Evolutionary conservation across 257 asterid species (phyloP), one percentile per base, ranked within the genome.

Genomic region (Nicotiana undulata): DNA sequence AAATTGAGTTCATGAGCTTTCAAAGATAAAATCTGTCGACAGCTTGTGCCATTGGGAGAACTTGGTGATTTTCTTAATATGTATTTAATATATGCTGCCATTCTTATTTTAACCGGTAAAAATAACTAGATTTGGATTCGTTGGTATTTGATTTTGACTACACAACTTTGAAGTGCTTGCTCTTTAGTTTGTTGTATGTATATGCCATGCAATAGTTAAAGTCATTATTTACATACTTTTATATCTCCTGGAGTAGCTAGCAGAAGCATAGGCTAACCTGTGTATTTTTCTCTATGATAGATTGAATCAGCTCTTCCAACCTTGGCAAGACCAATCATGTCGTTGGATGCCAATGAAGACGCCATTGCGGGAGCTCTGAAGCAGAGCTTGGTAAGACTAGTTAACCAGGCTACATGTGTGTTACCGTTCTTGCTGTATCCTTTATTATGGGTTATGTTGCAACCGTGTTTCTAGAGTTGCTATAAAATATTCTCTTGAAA

Each of bases 261-360:
- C 49, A 2, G 60, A 32, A 31, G 31, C 32, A 61, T 26, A 76
- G 26, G n/a, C 68, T 80, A 79, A 64, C 82, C 13, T 84, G 66
- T 46, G 22, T 56, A 53, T 82, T 84, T 86, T 83, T 75, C 83
- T 80, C 85, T 86, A 81, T 89, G 81, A 75, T 82, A 96, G 99
- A 96, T 96, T 81, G 99, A 96, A 89, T 89, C 98, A 79, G 97
- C 97, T 44, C 85, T 96, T 83, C 99, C 99, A 59, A 89, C 93
- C 83, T 93, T 96, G 78, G 94, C 97, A 79, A 90, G 89, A 88
- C 99, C 99, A 40, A 96, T 96, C 61, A 91, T 96, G 97, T 94
- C 98, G 26, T 87, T 96, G 87, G 97, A 94, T 88, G 93, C 97
- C 80, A 90, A 87, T 83, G 99, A 94, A 91, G 99, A 96, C 87